Percentiles rank a stretch among this genome's conserved stretches.
phyloP scores from a whole-genome alignment of 2,329 filamentous ascomycete species.

The Colletotrichum euphorbiae region DNA sequence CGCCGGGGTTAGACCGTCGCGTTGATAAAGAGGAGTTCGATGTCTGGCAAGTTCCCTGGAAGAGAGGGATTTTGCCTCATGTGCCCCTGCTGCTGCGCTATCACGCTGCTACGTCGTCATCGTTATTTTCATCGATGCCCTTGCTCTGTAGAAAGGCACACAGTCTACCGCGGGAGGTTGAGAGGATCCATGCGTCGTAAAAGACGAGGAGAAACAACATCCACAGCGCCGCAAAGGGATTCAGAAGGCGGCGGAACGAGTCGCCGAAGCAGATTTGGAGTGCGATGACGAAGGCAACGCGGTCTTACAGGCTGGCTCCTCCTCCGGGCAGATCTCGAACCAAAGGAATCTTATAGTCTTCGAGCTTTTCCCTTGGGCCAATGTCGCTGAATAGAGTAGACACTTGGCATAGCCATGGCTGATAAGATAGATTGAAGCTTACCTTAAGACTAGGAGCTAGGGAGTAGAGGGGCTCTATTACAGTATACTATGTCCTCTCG shows the following conservation, averaged over 20 bases:
- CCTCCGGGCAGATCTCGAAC: slow-evolving; percentile 45
- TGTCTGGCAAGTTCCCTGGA: slow-evolving; percentile 45
- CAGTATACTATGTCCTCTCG: slow-evolving; percentile 49
- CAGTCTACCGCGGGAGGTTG: slow-evolving; percentile 38
- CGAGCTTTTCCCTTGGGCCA: slow-evolving; percentile 43
- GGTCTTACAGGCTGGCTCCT: slow-evolving; percentile 46
- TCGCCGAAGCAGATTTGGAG: slow-evolving; percentile 44
- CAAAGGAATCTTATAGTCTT: slow-evolving; percentile 42
- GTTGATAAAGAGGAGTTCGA: slow-evolving; percentile 54
- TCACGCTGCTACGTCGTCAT: slow-evolving; percentile 41
- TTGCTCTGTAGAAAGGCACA: slow-evolving; percentile 45
- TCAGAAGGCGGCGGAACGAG: slow-evolving; percentile 42
- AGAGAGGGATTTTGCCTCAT: slow-evolving; percentile 41
- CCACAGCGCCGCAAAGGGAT: slow-evolving; percentile 44
- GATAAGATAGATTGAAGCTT: neutral
- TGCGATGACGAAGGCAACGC: slow-evolving; percentile 45
- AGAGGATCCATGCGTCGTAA: slow-evolving; percentile 45
- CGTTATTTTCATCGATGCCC: slow-evolving; percentile 45
- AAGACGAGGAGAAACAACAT: slow-evolving; percentile 47
- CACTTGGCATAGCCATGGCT: too few relatives aligned
- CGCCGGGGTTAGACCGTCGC: slow-evolving; percentile 47
- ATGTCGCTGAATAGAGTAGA: slow-evolving; percentile 44
- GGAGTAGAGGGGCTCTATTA: slow-evolving; percentile 45
- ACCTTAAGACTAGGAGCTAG: slow-evolving; percentile 47
- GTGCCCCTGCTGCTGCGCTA: slow-evolving; percentile 10